Percentiles rank a stretch among this genome's conserved stretches.
These are phyloP conservation scores for Euphorbia schlechtendalii DNA, from an alignment of 441 rosid species.

Conservation along the genomic window DNA sequence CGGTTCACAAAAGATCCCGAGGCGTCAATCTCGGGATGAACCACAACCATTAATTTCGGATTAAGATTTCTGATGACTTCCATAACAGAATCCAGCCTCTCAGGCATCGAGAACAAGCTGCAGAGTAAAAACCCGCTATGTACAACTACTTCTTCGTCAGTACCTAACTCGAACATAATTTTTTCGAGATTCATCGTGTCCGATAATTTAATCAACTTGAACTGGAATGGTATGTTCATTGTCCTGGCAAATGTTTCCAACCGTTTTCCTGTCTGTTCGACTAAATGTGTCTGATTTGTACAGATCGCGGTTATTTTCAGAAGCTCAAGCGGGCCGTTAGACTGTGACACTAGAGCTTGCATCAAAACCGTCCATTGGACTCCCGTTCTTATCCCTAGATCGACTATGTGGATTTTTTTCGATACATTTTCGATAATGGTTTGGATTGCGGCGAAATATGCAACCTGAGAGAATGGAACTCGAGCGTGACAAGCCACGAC, in stretches of 20 bases:
- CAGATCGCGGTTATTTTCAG: conserved; percentile 43
- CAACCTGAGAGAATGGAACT: conserved; percentile 33
- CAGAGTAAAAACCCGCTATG: conserved; percentile 10
- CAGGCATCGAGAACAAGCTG: conserved; percentile 23
- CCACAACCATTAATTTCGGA: conserved; percentile 38
- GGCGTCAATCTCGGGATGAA: conserved; percentile 33
- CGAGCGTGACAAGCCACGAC: conserved; percentile 24
- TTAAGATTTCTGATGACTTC: conserved; percentile 28
- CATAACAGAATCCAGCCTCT: conserved; percentile 37
- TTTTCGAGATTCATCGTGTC: conserved; percentile 37
- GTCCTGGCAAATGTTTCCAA: conserved; percentile 30
- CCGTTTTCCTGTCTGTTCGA: conserved; percentile 38
- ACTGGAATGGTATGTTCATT: conserved; percentile 35
- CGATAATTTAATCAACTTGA: conserved; percentile 33
- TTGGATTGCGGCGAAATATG: conserved; percentile 41
- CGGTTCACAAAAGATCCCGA: conserved; percentile 39
- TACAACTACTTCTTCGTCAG: conserved; percentile 30
- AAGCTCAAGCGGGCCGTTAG: conserved; percentile 25
- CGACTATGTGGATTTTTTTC: conserved; percentile 42
- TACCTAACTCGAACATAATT: conserved; percentile 26
- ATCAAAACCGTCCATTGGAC: conserved; percentile 44
- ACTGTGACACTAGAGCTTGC: conserved; percentile 38
- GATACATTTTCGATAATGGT: conserved; percentile 46
- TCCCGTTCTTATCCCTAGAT: conserved; percentile 36
- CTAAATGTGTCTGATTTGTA: conserved; percentile 14